Conservation (phyloP, 1,284 basidiomycete genomes). For the Termitomyces sp. region DNA sequence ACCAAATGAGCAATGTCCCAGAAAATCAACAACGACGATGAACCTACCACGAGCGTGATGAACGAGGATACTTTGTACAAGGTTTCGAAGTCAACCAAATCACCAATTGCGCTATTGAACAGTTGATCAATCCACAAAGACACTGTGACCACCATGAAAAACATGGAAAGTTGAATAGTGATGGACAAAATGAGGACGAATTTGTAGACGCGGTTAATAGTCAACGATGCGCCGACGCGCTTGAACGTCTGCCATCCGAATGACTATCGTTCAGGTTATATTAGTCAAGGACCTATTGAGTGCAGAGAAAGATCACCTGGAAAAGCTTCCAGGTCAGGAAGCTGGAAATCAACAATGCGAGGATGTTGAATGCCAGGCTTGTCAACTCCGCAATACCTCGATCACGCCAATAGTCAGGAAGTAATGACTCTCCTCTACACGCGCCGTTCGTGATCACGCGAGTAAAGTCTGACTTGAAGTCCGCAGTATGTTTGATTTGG, state of each 20-base stretch:
- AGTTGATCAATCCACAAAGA: conserved; percentile 75
- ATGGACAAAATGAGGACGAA: conserved; percentile 68
- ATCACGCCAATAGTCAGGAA: conserved; percentile 55
- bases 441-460: conserved; percentile 58
- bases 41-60: conserved; percentile 53
- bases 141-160: conserved; percentile 68
- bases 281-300: background rate
- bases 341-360: conserved; percentile 53
- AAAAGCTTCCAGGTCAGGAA: conserved; percentile 70
- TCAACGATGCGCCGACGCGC: conserved; percentile 70
- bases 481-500: conserved; percentile 55
- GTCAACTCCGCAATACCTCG: conserved; percentile 56
- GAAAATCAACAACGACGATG: background rate
- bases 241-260: conserved; percentile 85
- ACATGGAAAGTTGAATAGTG: conserved; percentile 66
- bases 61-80: conserved; percentile 56
- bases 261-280: conserved; percentile 33
- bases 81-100: conserved; percentile 38
- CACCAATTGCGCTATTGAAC: conserved; percentile 58
- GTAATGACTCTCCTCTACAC: conserved; percentile 48
- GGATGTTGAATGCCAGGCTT: conserved; percentile 59
- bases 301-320: conserved; percentile 43
- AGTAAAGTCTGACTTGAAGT: conserved; percentile 54
- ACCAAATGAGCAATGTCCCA: conserved; percentile 8
- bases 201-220: conserved; percentile 71